Conservation (phyloP, 2,329 filamentous ascomycete species). For the Beauveria sp. region DNA sequence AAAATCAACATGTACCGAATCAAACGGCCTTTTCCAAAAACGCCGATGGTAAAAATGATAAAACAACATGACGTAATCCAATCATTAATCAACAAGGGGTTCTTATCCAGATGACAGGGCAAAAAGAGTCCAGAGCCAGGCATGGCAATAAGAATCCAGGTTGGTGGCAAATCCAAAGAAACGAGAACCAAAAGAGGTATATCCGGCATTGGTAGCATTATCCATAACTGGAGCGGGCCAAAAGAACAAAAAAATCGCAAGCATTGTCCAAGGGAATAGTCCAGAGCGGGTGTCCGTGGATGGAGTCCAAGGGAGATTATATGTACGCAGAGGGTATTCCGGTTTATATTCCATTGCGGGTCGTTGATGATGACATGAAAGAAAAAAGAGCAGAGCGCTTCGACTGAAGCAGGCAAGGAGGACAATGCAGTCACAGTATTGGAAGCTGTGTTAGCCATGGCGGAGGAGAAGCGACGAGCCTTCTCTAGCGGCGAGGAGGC, state of each 20-base stretch:
- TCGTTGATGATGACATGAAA: conserved; percentile 3
- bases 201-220: conserved; percentile 15
- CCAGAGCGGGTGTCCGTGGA: conserved; percentile 6
- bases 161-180: conserved; percentile 4
- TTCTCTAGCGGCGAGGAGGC: conserved; percentile 27
- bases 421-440: conserved; percentile 19
- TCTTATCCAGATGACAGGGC: not conserved
- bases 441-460: not conserved
- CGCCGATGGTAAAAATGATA: not conserved
- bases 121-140: not conserved
- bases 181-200: conserved; percentile 4
- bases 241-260: conserved; percentile 15
- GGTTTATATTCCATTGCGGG: conserved; percentile 8
- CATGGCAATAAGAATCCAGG: conserved; percentile 2
- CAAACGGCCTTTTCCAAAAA: conserved; percentile 8
- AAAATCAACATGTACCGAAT: not conserved
- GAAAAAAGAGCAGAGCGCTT: not conserved
- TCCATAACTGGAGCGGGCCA: conserved; percentile 17
- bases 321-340: conserved; percentile 1
- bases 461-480: not conserved
- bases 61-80: not conserved
- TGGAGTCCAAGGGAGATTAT: not conserved
- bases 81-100: conserved; percentile 3
- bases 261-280: conserved; percentile 8
- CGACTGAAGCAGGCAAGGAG: conserved; percentile 21